Conservation (phyloP, 2,329 filamentous ascomycete genomes). For the Karstenula rhodostoma region DNA sequence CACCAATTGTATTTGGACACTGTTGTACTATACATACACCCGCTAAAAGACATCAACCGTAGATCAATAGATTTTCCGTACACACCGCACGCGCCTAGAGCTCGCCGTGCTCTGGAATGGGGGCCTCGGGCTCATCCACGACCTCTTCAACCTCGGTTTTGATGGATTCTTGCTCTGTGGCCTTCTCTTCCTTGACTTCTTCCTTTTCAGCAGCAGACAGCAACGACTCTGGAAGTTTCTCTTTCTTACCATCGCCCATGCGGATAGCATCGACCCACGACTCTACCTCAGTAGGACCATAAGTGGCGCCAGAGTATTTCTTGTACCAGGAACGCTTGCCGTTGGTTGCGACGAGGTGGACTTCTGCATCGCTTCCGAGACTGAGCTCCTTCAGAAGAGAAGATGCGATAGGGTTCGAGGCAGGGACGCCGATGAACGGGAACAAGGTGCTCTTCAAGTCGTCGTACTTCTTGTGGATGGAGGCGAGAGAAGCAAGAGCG, state of each 20-base stretch:
- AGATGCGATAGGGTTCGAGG: constrained; percentile 64
- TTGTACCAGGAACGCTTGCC: constrained; percentile 88
- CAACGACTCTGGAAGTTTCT: constrained; percentile 66
- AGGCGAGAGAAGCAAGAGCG: constrained; percentile 68
- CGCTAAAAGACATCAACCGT: constrained; percentile 9
- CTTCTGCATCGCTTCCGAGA: constrained; percentile 60
- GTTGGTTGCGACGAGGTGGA: constrained; percentile 84
- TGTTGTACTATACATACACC: constrained; percentile 1
- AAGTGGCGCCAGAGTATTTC: constrained; percentile 67
- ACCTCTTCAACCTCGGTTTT: constrained; percentile 45
- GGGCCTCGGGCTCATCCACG: constrained; percentile 22
- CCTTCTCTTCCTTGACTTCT: constrained; percentile 31
- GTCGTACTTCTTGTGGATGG: constrained; percentile 78
- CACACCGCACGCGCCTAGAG: constrained; percentile 24
- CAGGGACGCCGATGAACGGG: constrained; percentile 80
- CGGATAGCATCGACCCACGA: constrained; percentile 90
- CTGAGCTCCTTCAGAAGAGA: constrained; percentile 68
- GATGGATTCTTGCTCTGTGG: constrained; percentile 37
- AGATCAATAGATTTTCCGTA: background rate
- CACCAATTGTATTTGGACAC: background rate
- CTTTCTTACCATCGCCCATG: constrained; percentile 84
- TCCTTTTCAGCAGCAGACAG: constrained; percentile 39
- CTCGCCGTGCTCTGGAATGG: constrained; percentile 33
- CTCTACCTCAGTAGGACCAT: constrained; percentile 72
- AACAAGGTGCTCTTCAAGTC: constrained; percentile 74